Conservation (phyloP, 1,284 basidiomycete genomes). For the Singerocomus inundabilis region DNA sequence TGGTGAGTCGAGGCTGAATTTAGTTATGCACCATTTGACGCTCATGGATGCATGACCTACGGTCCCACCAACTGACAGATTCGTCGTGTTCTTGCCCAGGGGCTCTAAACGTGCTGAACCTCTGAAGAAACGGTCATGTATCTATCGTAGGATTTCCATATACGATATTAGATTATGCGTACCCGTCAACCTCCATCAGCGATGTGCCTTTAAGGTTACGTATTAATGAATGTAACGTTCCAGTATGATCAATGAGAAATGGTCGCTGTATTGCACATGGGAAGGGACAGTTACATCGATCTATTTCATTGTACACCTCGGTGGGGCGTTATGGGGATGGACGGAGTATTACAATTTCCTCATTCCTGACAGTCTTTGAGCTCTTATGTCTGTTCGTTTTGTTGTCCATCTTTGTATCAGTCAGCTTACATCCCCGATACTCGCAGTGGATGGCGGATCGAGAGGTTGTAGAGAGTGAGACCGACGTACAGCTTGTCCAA, state of each 20-base stretch:
- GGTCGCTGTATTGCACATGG: not conserved
- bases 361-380: too few relatives aligned
- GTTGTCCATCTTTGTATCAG: not conserved
- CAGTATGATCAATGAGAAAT: not conserved
- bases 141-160: not conserved
- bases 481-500: slow-evolving; percentile 42
- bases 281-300: not conserved
- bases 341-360: not conserved
- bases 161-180: not conserved
- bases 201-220: not conserved
- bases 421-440: not conserved
- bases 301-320: not conserved
- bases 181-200: not conserved
- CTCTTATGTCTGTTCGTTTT: not conserved
- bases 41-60: not conserved
- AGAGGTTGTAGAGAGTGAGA: slow-evolving; percentile 52
- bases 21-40: not conserved
- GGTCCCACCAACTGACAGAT: not conserved
- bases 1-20: not conserved
- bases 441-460: slow-evolving; percentile 25
- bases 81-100: too few relatives aligned
- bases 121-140: not conserved
- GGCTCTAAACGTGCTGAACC: not conserved
- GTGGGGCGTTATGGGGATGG: not conserved
- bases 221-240: not conserved